Evolutionary conservation across 257 asterid species (phyloP), one percentile per base, ranked within the genome.

Genomic region (Hygrophila difformis): DNA sequence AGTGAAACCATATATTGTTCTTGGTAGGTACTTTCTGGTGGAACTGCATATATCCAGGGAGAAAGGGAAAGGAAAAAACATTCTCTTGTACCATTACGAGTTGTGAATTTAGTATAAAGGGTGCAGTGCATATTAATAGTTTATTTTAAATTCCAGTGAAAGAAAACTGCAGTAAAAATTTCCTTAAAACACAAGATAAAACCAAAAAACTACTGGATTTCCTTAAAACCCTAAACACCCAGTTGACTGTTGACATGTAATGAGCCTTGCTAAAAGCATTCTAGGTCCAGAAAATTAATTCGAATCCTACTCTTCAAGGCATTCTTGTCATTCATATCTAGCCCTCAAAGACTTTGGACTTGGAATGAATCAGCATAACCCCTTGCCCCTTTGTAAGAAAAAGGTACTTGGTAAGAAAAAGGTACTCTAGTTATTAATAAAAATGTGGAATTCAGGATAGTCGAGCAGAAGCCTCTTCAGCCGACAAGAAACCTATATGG

Each of bases 351-450:
- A 12, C 35, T 39, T 26, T 14, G 12, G 39, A 37, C 20, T 11
- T 9, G 7, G 26, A 48, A 55, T 23, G 20, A 12, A n/a, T n/a
- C n/a, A n/a, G n/a, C n/a, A n/a, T n/a, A n/a, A n/a, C n/a, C n/a
- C n/a, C n/a, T n/a, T n/a, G n/a, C n/a, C n/a, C n/a, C n/a, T n/a
- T n/a, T n/a, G n/a, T n/a, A n/a, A n/a, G n/a, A n/a, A n/a, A n/a
- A n/a, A n/a, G n/a, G n/a, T n/a, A n/a, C n/a, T n/a, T n/a, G n/a
- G n/a, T n/a, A n/a, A n/a, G n/a, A n/a, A n/a, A 21, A 8, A 49
- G 53, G 43, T 67, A 63, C 10, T 42, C 51, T 34, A 69, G 23
- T 50, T 60, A 60, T 37, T 51, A 67, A 39, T 42, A 72, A 62
- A 46, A 62, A 51, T 18, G 60, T 50, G 45, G 66, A 57, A 55